Evolutionary conservation across 106 monocot genomes (phyloP).

Genomic region (Platanthera guangdongensis): DNA sequence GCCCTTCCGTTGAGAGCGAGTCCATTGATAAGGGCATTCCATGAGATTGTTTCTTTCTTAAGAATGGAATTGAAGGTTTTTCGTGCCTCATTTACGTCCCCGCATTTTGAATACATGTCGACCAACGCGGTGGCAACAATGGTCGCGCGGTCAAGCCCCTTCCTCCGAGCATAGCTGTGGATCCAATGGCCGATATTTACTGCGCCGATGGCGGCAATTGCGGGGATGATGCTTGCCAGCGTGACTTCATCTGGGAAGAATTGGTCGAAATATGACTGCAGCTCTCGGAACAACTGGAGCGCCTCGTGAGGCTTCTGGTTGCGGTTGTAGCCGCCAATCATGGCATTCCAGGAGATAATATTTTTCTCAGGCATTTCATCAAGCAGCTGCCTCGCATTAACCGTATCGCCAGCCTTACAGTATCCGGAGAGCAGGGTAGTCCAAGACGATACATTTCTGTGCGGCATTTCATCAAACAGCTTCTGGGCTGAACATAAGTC

Average conservation of each 20-base stretch:
- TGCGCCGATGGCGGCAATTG: constrained; percentile 34
- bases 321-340: constrained; percentile 41
- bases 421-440: constrained; percentile 44
- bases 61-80: constrained; percentile 25
- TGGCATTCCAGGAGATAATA: constrained; percentile 39
- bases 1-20: constrained; percentile 33
- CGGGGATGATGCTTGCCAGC: constrained; percentile 38
- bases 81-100: constrained; percentile 29
- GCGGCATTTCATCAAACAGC: constrained; percentile 32
- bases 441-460: constrained; percentile 42
- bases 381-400: constrained; percentile 24
- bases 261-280: constrained; percentile 20
- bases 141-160: constrained; percentile 9
- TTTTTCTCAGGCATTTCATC: constrained; percentile 34
- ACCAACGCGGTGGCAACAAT: constrained; percentile 33
- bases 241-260: constrained; percentile 41
- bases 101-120: constrained; percentile 59
- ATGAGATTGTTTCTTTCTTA: constrained; percentile 14
- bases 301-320: constrained; percentile 25
- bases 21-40: constrained; percentile 53
- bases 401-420: constrained; percentile 29
- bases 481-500: constrained; percentile 27
- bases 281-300: constrained; percentile 27
- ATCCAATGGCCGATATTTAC: constrained; percentile 43
- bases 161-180: constrained; percentile 28